Evolutionary conservation across 345 rosid species (phyloP), one percentile per base, ranked within the genome.

Genomic region (Carallia pectinifolia): DNA sequence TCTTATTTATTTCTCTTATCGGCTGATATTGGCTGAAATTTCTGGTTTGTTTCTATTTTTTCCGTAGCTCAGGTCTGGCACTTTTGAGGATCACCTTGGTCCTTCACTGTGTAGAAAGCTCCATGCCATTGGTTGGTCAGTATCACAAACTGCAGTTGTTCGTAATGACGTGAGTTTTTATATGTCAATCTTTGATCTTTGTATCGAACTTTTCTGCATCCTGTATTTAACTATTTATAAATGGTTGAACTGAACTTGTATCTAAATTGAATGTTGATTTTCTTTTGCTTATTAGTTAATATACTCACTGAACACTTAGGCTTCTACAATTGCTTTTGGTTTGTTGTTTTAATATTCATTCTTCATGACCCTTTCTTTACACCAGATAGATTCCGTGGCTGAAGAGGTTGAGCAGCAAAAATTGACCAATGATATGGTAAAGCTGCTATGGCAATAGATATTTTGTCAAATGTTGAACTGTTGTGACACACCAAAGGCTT

Each of bases 11-110:
- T 69, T 69, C 8, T 15, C 12, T 13, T 30, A 27, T 23, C 1
- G 6, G 58, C 65, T 65, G 67, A 54, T 59, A 50, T 77, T 76
- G 73, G 58, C 17, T 88, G 79, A 78, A 74, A 75, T 71, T 64
- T 78, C 56, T 63, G 12, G 66, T 66, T 53, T 40, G 75, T 67
- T 75, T 73, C 79, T 68, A 77, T 88, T 73, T 91, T 88, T 83
- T 90, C 91, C 92, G 89, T 95, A 92, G 98, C 96, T 95, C 98
- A 95, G 99, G 86, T 95, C 82, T 66, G 96, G 99, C 89, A 88
- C 86, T 77, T 90, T 86, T 87, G 95, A 88, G 81, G 99, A 95
- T 85, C 89, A 86, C 6, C 72, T 92, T 87, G 94, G 93, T 77
- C 85, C 79, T 74, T 80, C 79, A 30, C 66, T 95, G 70, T 82